phyloP scores from a whole-genome alignment of 495 filamentous ascomycete species.

The Daldinia grandis region DNA sequence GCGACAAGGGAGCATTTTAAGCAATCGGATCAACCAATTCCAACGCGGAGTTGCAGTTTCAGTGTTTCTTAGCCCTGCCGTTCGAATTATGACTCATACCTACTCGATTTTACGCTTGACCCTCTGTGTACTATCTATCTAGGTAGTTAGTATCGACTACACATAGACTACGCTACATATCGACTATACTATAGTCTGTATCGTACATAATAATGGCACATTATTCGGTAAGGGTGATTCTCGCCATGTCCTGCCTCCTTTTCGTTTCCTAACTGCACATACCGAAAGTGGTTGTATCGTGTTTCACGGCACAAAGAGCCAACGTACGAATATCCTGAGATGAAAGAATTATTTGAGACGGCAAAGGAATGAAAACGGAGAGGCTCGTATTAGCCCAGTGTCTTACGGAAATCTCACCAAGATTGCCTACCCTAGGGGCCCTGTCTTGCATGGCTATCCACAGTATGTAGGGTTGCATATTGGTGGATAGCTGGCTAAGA shows the following conservation, averaged over 20 bases:
- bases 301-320: conserved; percentile 20
- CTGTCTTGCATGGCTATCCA: conserved; percentile 23
- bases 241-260: conserved; percentile 33
- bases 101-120: conserved; percentile 9
- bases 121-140: background rate
- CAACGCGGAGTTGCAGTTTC: conserved; percentile 14
- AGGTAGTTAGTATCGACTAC: background rate
- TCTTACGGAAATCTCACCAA: conserved; percentile 21
- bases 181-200: background rate
- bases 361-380: conserved; percentile 15
- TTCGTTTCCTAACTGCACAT: background rate
- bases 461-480: conserved; percentile 11
- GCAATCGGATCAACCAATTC: conserved; percentile 45
- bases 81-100: conserved; percentile 36
- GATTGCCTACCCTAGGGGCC: conserved; percentile 2
- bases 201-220: background rate
- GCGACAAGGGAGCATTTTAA: conserved; percentile 20
- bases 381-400: background rate
- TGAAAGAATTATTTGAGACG: background rate
- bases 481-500: conserved; percentile 18
- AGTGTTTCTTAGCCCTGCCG: conserved; percentile 2
- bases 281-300: conserved; percentile 16
- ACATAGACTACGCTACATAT: background rate
- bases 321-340: background rate
- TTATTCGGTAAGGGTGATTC: background rate